Base-by-base conservation (phyloP, 2,329 filamentous ascomycete genomes). In the Pyricularia grisea region DNA sequence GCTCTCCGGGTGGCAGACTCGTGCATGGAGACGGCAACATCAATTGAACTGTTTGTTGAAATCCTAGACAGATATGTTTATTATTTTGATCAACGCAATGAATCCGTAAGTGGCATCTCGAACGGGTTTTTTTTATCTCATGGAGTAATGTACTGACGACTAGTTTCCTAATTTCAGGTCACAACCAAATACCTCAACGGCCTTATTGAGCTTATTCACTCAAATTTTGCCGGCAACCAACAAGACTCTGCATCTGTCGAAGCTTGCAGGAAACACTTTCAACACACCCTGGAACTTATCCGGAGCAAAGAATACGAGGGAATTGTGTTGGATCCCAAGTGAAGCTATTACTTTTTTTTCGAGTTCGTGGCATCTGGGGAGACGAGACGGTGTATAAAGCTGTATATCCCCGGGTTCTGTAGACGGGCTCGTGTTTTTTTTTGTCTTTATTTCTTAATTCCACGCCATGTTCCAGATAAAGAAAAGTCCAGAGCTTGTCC, bases 51-150 rank as follows among this genome's bases (percentile, higher is more conserved):
- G 66, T 99, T 99, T 80, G 94, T 99, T 69, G 95, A 99, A 81
- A 99, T 99, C 72, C 83, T 99, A 69, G 97, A 99, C 79, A 89
- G 95, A 79, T 99, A 99, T 78, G 94, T 98, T 68, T 99, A 99
- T 80, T 99, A 98, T 82, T 99, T 97, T 81, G 95, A 99, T 79
- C 94, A 99, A 79, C 93, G 97, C 77, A 99, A 99, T 79, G 95
- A 99, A 81, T 94, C 94, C 73, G 95, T 87, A 78, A 76, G 85
- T 76, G 2, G 9, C n/a, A 28, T n/a, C 7, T 28, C 1, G 10
- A 2, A 61, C 1, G n/a, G 9, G 58, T 1, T 61, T 27, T 5
- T 12, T 17, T 7, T 20, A 7, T 50, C 42, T 5, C 42, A n/a
- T n/a, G 42, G 42, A 50, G 17, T 6, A 36, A 11, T 2, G 58